These are phyloP conservation scores for Madurella mycetomatis DNA, from an alignment of 2,329 filamentous ascomycete genomes.

Conservation along the genomic window DNA sequence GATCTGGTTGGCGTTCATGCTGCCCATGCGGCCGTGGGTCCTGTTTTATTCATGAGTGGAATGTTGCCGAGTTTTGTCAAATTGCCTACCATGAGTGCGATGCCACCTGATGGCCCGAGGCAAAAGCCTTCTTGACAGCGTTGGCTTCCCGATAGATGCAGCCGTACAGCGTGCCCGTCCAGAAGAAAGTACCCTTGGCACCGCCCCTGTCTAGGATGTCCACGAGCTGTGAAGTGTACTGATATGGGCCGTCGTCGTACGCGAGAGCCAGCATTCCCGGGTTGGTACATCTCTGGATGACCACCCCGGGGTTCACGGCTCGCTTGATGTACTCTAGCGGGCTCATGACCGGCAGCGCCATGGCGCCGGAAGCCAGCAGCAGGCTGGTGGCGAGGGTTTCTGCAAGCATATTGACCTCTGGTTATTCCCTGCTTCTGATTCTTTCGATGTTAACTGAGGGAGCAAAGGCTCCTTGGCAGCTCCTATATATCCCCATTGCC, in stretches of 20 bases:
- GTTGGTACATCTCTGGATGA: conserved; percentile 42
- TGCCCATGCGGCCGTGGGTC: conserved; percentile 45
- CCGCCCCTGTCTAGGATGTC: conserved; percentile 45
- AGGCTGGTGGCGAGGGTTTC: conserved; percentile 18
- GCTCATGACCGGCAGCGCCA: conserved; percentile 19
- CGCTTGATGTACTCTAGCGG: conserved; percentile 41
- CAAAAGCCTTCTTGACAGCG: conserved; percentile 51
- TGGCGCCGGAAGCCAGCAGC: conserved; percentile 15
- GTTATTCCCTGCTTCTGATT: neutral
- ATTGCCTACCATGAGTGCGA: conserved; percentile 47
- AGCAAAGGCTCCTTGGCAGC: neutral
- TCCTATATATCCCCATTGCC: neutral
- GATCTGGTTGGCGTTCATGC: conserved; percentile 36
- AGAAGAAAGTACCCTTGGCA: conserved; percentile 52
- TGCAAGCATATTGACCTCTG: conserved; percentile 12
- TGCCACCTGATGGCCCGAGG: conserved; percentile 49
- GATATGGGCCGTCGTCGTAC: conserved; percentile 50
- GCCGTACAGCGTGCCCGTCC: conserved; percentile 47
- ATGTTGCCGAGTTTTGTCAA: too few species aligned
- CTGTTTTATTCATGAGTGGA: conserved; percentile 22
- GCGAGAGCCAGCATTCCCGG: conserved; percentile 47
- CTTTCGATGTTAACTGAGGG: neutral
- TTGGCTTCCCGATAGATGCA: conserved; percentile 47
- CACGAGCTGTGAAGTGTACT: conserved; percentile 46
- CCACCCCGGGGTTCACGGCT: conserved; percentile 37